Evolutionary conservation across 1,284 basidiomycete genomes (phyloP).

Genomic region (Cryptococcus jaspeensis): DNA sequence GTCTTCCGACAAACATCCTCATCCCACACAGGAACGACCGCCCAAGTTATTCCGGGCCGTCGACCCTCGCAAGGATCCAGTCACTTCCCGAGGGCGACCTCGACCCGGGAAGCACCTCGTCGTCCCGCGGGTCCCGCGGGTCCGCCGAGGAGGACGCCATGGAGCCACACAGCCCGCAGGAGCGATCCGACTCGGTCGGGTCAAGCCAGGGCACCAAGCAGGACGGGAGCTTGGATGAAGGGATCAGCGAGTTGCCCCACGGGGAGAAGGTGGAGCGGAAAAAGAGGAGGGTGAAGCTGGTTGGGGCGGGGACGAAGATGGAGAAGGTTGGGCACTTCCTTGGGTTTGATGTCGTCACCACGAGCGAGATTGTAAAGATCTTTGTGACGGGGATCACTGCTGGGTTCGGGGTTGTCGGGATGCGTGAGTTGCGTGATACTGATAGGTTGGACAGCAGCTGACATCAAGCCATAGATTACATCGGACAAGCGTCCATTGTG

Average conservation of each 20-base stretch:
- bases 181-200: too few relatives aligned
- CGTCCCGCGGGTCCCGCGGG: not conserved
- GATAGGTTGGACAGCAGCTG: not conserved
- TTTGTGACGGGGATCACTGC: constrained; percentile 50
- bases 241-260: too few relatives aligned
- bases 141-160: not conserved
- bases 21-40: constrained; percentile 4
- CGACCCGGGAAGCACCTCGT: constrained; percentile 11
- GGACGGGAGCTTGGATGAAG: too few relatives aligned
- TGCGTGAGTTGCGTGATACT: constrained; percentile 46
- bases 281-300: not conserved
- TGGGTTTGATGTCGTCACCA: constrained; percentile 50
- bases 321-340: constrained; percentile 33
- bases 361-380: constrained; percentile 49
- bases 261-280: not conserved
- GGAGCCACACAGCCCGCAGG: not conserved
- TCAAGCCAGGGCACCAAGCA: too few relatives aligned
- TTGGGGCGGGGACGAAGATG: constrained; percentile 4
- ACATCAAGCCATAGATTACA: constrained; percentile 47
- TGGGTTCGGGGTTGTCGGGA: constrained; percentile 53
- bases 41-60: constrained; percentile 14
- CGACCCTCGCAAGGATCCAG: constrained; percentile 41
- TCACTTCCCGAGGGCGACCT: constrained; percentile 41
- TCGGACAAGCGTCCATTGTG: constrained; percentile 54
- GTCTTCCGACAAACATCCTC: constrained; percentile 23